Evolutionary conservation across 1,284 basidiomycete genomes (phyloP).

Genomic region (Chalciporus sp.): DNA sequence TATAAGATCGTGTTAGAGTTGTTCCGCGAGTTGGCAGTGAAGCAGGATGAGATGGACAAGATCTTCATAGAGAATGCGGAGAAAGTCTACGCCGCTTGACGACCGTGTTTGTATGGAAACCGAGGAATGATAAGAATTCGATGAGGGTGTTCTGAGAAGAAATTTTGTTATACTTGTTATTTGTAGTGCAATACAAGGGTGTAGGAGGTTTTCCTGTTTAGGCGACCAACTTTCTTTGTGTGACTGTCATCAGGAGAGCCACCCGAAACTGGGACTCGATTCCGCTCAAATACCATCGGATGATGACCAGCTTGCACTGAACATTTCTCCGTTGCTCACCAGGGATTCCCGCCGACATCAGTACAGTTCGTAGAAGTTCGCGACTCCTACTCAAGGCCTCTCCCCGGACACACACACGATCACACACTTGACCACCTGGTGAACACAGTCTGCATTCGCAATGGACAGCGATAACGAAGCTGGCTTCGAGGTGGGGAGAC

Average conservation of each 20-base stretch:
- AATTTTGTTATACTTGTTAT: background rate
- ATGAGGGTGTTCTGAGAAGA: background rate
- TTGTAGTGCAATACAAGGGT: background rate
- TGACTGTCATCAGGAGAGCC: too few relatives aligned
- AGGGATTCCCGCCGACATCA: background rate
- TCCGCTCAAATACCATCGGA: background rate
- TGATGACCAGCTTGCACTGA: background rate
- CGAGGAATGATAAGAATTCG: background rate
- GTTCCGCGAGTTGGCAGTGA: slow-evolving; percentile 81
- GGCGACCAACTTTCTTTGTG: background rate
- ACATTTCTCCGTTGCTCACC: background rate
- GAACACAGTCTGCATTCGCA: background rate
- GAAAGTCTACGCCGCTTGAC: slow-evolving; percentile 51
- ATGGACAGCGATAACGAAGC: slow-evolving; percentile 26
- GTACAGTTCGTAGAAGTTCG: background rate
- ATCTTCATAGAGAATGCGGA: slow-evolving; percentile 72
- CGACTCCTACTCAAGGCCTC: background rate
- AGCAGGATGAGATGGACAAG: slow-evolving; percentile 74
- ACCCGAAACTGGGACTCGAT: background rate
- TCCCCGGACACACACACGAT: background rate
- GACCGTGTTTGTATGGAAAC: background rate
- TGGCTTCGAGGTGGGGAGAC: slow-evolving; percentile 21
- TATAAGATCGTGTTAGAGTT: slow-evolving; percentile 80
- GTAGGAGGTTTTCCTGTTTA: background rate
- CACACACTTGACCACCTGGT: background rate